Conservation (phyloP, 176 grass and related monocot genomes). For the Pontederia paniculata region DNA sequence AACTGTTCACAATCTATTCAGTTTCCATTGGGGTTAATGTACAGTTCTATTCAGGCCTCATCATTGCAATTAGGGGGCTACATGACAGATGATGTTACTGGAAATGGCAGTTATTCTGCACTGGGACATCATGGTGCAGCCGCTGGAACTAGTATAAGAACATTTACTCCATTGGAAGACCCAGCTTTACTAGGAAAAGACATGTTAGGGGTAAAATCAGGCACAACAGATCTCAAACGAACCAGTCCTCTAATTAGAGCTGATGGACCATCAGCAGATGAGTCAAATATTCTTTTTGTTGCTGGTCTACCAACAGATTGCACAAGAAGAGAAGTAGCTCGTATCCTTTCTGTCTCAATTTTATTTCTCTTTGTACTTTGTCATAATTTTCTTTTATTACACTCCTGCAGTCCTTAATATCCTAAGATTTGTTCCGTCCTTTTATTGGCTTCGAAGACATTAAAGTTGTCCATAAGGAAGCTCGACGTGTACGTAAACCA, state of each 20-base stretch:
- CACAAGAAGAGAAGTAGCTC: constrained; percentile 72
- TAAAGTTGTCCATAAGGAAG: constrained; percentile 19
- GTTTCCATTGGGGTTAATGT: constrained; percentile 2
- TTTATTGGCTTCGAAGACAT: constrained; percentile 75
- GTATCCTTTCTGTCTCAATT: constrained; percentile 45
- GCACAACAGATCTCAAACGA: constrained; percentile 19
- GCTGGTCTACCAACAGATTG: constrained; percentile 77
- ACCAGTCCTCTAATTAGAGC: constrained; percentile 12
- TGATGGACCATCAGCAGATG: constrained; percentile 30
- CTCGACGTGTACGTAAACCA: constrained; percentile 3
- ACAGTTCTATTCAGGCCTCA: constrained; percentile 23
- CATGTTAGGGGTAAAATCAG: constrained; percentile 28
- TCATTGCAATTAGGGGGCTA: constrained; percentile 24
- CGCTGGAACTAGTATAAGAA: constrained; percentile 17
- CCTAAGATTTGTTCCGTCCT: constrained; percentile 56
- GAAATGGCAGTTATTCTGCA: constrained; percentile 16
- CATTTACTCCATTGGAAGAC: constrained; percentile 39
- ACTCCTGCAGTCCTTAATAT: constrained; percentile 29
- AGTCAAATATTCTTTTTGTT: constrained; percentile 82
- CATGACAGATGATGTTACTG: constrained; percentile 29
- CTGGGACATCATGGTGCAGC: constrained; percentile 21
- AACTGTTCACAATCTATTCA: not conserved
- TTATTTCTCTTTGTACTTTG: constrained; percentile 8
- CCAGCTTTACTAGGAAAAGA: constrained; percentile 28
- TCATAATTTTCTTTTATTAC: constrained; percentile 12